Conservation (phyloP, 1,139 yeast genomes). For the Saccharomycopsis hybrid region DNA sequence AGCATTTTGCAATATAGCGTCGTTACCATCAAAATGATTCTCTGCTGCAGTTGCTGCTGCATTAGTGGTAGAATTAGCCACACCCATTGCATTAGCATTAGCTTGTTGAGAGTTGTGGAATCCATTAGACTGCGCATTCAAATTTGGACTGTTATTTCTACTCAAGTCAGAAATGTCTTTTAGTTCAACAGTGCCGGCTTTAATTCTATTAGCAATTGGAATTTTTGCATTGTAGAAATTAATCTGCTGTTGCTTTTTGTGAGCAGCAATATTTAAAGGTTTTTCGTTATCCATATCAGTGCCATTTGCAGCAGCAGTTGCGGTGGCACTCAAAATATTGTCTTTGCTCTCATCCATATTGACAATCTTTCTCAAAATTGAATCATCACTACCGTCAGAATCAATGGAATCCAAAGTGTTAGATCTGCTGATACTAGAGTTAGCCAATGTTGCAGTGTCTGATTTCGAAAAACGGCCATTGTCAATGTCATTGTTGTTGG, state of each 20-base stretch:
- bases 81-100: not conserved
- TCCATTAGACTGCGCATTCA: no score
- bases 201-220: constrained; percentile 19
- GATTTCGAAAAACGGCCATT: not conserved
- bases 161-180: constrained; percentile 17
- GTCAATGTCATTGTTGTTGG: not conserved
- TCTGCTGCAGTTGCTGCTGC: not conserved
- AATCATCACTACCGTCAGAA: constrained; percentile 11
- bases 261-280: constrained; percentile 1
- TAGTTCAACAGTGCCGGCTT: constrained; percentile 18
- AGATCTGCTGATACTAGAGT: constrained; percentile 3
- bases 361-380: constrained; percentile 15
- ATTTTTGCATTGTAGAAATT: not conserved
- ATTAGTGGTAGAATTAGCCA: not conserved
- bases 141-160: not conserved
- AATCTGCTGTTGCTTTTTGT: not conserved
- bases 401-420: constrained; percentile 16
- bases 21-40: not conserved
- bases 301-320: not conserved
- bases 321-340: not conserved
- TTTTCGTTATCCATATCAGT: not conserved
- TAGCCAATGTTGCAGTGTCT: not conserved
- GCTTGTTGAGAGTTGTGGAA: not conserved
- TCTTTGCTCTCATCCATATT: constrained; percentile 15
- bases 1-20: no score